Evolutionary conservation across 2,329 filamentous ascomycete genomes (phyloP), one percentile per base, ranked within the genome.

Genomic region (Pyrenochaeta sp.): DNA sequence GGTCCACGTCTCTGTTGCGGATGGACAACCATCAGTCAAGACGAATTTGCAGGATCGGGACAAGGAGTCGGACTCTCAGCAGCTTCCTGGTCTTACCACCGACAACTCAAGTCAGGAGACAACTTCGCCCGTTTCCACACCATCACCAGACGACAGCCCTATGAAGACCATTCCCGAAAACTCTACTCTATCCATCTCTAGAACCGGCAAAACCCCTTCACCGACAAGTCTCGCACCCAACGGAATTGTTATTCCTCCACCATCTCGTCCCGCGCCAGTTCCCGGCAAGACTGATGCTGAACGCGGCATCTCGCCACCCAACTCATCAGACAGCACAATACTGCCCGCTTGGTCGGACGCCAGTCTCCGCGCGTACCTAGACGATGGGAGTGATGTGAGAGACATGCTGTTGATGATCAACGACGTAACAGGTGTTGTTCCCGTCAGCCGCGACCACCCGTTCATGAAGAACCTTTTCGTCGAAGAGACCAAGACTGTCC

Each of bases 331-430:
- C 23, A 82, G 84, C 20, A 80, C 83, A 14, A 80, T 81, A 14
- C 83, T 84, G 17, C 83, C 88, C 21, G 85, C 87, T 0, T 99
- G 95, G 95, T 94, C 92, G 58, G 94, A 98, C 74, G 83, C 87
- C 50, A 91, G 87, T 65, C 84, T 99, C 23, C 87, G 92, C 54
- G 89, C 90, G 12, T 99, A 97, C 77, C 90, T 98, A 67, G 94
- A 98, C 63, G 92, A 95, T 63, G 87, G 91, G 56, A 88, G 88
- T 30, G 92, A 97, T 59, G 92, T 99, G 63, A 87, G 91, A 45
- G 94, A 99, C 72, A 85, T 98, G 72, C 83, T 98, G 45, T 85
- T 93, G 32, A 90, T 99, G 56, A 92, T 99, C 23, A 93, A 97
- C 71, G 93, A 98, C 77, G 97, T 93, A 74, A 90, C 87, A 12